Evolutionary conservation across 116 monocot species (phyloP), one percentile per base, ranked within the genome.

Genomic region (Trichopus zeylanicus): DNA sequence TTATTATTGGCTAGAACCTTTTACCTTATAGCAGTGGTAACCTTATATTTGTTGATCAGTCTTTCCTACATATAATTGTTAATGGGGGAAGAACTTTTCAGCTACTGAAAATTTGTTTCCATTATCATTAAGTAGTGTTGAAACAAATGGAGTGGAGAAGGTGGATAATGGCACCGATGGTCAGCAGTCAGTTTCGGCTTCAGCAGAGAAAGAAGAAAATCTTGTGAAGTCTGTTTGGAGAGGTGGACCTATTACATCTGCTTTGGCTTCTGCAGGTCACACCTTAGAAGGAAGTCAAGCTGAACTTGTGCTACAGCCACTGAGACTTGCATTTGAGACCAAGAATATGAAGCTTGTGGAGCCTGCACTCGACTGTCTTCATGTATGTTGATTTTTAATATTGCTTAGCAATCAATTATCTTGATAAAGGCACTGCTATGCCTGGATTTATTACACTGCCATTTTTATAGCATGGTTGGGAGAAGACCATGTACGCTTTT

Each of bases 311-410:
- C 63, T 97, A 52, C 76, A 87, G 48, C 97, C 97, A 16, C 87
- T 97, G 23, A 75, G 87, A 60, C 91, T 97, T 69, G 97, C 97
- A 57, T 87, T 91, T 73, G 97, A 91, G 54, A 76, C 87, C 29
- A 91, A 87, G 68, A 84, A 91, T 70, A 75, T 84, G 57, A 97
- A 97, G 61, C 77, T 97, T 55, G 69, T 97, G 51, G 97, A 97
- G 69, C 75, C 77, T 68, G 91, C 97, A 7, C 71, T 97, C 20
- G 97, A 97, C 46, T 97, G 97, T 59, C 78, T 97, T 63, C 97
- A 97, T 84, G 97, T 97, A 97, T 67, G 81, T 20, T 63, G n/a
- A 53, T 65, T 46, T 60, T 56, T 22, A 33, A 33, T 4, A n/a
- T n/a, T n/a, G n/a, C n/a, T n/a, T n/a, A n/a, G n/a, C n/a, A n/a